A percentile compares a stretch with the other conserved stretches of the same genome.
Conservation (phyloP, 2,329 filamentous ascomycete genomes). For the Lecanicillium sp. region DNA sequence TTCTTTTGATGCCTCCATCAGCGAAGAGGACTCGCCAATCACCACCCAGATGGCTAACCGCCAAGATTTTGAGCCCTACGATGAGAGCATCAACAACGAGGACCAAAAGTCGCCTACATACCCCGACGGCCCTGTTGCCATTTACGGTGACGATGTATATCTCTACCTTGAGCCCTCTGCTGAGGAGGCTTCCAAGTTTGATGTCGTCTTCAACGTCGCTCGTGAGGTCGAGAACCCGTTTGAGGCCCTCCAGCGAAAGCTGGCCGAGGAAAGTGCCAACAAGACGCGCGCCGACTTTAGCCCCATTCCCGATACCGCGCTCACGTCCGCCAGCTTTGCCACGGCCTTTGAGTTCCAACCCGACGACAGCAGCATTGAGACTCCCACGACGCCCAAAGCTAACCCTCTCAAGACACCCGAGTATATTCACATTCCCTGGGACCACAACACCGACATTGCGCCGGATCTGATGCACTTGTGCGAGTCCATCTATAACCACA, state of each 20-base stretch:
- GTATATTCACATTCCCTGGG: slow-evolving; percentile 84
- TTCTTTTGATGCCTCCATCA: slow-evolving; percentile 38
- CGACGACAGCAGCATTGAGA: slow-evolving; percentile 30
- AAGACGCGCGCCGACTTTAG: slow-evolving; percentile 34
- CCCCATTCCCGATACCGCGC: slow-evolving; percentile 46
- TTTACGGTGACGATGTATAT: slow-evolving; percentile 72
- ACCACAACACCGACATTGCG: slow-evolving; percentile 82
- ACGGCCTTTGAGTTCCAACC: slow-evolving; percentile 55
- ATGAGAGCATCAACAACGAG: slow-evolving; percentile 65
- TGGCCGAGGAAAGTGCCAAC: slow-evolving; percentile 25
- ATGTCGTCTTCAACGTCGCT: slow-evolving; percentile 80
- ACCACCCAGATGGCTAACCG: slow-evolving; percentile 56
- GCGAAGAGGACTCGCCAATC: slow-evolving; percentile 54
- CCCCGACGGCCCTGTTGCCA: slow-evolving; percentile 73
- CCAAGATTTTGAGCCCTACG: slow-evolving; percentile 49
- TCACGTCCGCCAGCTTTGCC: slow-evolving; percentile 51
- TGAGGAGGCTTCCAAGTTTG: slow-evolving; percentile 70
- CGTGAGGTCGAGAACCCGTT: slow-evolving; percentile 78
- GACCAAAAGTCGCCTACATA: slow-evolving; percentile 79
- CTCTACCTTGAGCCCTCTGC: slow-evolving; percentile 75
- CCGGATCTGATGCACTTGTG: slow-evolving; percentile 70
- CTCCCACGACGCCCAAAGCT: slow-evolving; percentile 53
- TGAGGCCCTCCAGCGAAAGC: slow-evolving; percentile 27
- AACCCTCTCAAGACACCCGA: slow-evolving; percentile 54
- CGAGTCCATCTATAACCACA: slow-evolving; percentile 67